A percentile compares a stretch with the other conserved stretches of the same genome.
Evolutionary conservation across 164 flowering plant genomes (phyloP).

Genomic region (Berberis thunbergii): DNA sequence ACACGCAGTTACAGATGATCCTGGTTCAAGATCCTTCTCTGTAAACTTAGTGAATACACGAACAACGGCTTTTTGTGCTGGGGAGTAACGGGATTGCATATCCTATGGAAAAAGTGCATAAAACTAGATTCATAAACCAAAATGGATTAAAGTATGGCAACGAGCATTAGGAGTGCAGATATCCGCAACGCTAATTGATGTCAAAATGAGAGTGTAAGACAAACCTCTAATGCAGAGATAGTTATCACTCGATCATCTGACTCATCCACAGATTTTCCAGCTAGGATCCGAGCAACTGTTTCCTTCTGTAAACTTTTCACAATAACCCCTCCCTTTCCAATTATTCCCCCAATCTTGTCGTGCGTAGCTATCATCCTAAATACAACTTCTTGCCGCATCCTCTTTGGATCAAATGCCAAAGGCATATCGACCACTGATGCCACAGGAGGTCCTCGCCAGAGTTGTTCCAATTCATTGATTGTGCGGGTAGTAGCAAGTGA

Average conservation of each 20-base stretch:
- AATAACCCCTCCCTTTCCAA: no score
- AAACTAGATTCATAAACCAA: neutral
- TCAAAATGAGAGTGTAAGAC: slow-evolving; percentile 4
- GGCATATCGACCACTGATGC: slow-evolving; percentile 25
- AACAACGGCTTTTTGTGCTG: slow-evolving; percentile 69
- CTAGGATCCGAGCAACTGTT: no score
- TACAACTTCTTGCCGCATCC: no score
- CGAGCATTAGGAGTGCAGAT: neutral
- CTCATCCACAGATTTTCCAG: no score
- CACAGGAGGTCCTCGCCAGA: slow-evolving; percentile 29
- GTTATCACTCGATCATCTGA: no score
- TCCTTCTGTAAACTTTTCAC: no score
- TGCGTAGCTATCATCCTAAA: no score
- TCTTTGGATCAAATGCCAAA: no score
- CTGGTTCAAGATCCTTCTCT: slow-evolving; percentile 46
- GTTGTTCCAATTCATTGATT: slow-evolving; percentile 20
- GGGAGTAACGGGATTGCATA: slow-evolving; percentile 45
- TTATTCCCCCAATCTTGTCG: no score
- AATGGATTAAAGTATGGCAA: neutral
- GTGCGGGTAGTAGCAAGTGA: slow-evolving; percentile 16
- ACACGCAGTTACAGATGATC: slow-evolving; percentile 38
- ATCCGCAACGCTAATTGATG: no score
- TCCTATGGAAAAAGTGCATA: slow-evolving; percentile 31
- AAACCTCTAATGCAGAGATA: slow-evolving; percentile 75
- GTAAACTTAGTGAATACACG: slow-evolving; percentile 55